Base-by-base conservation (phyloP, 2,329 filamentous ascomycete genomes). In the Stachybotrys echinatus region DNA sequence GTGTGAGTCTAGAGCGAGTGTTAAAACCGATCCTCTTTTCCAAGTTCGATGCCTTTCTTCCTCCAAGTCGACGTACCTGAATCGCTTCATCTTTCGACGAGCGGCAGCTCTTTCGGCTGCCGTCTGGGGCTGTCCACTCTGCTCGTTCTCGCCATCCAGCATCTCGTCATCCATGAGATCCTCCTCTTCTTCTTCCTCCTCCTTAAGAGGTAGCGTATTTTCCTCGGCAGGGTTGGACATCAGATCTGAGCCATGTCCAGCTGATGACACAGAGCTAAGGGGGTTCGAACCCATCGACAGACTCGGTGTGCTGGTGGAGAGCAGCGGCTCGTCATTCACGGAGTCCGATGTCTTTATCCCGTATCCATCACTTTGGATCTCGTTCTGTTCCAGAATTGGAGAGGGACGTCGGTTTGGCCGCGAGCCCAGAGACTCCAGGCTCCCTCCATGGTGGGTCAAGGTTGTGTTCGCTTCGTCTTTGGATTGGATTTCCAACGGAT, bases 71-170 rank as follows among this genome's bases (percentile, higher is more conserved):
- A 50, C 68, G 56, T 76, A 89, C 86, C 87, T 81, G 64, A 92
- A 92, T 51, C 89, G 78, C 75, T 92, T 92, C 88, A 85, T 85
- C 65, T 85, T 87, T 55, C 79, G 76, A 48, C 78, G 72, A 58
- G 75, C 80, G 50, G 74, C 81, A 34, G 74, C 75, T 50, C 76
- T 74, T 63, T 84, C 82, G 23, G 80, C 80, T 20, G 74, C 75
- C 8, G 75, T 81, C 59, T 77, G 77, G 31, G 74, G 71, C 42
- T 66, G 68, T n/a, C 61, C 61, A n/a, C 64, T 52, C 17, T 56
- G 50, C 6, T 64, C 53, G 40, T 61, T 55, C 4, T 66, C 65
- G 20, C 52, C 72, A 39, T 82, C 79, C 37, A 75, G 59, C 71
- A 79, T 76, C 22, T 80, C 77, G 39, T 84, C 81, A 23, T 85